phyloP scores from a whole-genome alignment of 495 filamentous ascomycete species.

The Bryoglossum gracile region DNA sequence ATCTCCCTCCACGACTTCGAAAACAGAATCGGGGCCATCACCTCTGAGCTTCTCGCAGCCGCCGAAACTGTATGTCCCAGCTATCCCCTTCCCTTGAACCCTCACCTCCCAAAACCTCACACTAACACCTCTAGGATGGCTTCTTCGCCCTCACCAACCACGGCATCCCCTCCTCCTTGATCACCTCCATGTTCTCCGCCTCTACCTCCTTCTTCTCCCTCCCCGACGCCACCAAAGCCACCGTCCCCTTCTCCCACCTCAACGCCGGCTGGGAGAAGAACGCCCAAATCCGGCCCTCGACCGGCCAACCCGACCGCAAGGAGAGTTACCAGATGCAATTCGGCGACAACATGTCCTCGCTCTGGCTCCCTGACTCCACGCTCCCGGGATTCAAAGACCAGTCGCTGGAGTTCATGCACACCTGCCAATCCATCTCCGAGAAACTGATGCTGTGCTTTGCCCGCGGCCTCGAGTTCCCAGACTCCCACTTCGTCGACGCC shows the following conservation, averaged over 20 bases:
- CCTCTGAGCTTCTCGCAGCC: conserved; percentile 43
- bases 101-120: no score
- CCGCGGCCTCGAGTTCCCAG: conserved; percentile 44
- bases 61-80: no score
- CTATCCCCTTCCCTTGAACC: no score
- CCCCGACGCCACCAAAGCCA: conserved; percentile 43
- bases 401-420: conserved; percentile 45
- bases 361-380: conserved; percentile 44
- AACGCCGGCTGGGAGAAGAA: conserved; percentile 61
- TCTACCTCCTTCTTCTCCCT: conserved; percentile 51
- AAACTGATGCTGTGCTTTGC: conserved; percentile 54
- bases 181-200: conserved; percentile 45
- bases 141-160: conserved; percentile 57
- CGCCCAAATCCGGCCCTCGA: conserved; percentile 54
- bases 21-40: conserved; percentile 46
- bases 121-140: no score
- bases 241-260: conserved; percentile 43
- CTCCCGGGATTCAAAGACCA: conserved; percentile 43
- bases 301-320: conserved; percentile 53
- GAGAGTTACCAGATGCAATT: conserved; percentile 58
- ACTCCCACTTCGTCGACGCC: conserved; percentile 47
- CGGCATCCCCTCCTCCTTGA: conserved; percentile 38
- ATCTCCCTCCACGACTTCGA: conserved; percentile 53
- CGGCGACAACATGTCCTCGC: conserved; percentile 40
- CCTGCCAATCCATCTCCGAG: conserved; percentile 45